A percentile compares a stretch with the other conserved stretches of the same genome.
Conservation (phyloP, 352 stramenopile species). For the Achlya hypogyna region DNA sequence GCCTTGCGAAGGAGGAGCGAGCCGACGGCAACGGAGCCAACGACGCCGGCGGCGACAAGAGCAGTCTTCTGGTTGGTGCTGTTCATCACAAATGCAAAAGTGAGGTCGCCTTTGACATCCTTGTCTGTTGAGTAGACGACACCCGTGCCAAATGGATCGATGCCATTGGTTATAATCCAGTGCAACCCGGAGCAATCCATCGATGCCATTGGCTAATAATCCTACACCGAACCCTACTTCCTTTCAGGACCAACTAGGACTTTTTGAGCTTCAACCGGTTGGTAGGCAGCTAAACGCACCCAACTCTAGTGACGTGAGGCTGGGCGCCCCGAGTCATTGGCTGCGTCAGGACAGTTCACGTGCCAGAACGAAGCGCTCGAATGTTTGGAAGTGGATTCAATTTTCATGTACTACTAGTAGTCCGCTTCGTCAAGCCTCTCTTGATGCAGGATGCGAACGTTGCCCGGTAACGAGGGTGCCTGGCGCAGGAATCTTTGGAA, state of each 20-base stretch:
- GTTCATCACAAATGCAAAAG: slow-evolving; percentile 10
- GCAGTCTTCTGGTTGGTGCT: slow-evolving; percentile 30
- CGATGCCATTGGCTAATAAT: neutral
- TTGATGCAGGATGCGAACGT: no score
- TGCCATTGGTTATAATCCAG: neutral
- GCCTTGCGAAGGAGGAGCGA: slow-evolving; percentile 54
- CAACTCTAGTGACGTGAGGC: neutral
- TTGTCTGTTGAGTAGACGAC: neutral
- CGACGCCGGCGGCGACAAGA: slow-evolving; percentile 51
- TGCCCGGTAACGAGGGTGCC: no score
- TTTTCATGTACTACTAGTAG: no score
- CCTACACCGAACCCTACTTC: neutral
- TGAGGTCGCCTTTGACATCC: neutral
- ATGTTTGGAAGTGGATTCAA: no score
- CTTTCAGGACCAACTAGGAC: neutral
- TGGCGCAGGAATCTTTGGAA: no score
- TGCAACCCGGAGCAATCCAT: neutral
- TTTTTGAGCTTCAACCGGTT: neutral
- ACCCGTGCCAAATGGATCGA: neutral
- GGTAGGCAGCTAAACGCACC: neutral
- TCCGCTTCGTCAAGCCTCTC: no score
- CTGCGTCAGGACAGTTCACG: no score
- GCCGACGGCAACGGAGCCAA: slow-evolving; percentile 52
- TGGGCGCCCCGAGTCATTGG: neutral
- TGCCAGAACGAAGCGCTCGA: no score